Conservation (phyloP, 2,329 filamentous ascomycete genomes). For the Calonectria pseudoturangicola region DNA sequence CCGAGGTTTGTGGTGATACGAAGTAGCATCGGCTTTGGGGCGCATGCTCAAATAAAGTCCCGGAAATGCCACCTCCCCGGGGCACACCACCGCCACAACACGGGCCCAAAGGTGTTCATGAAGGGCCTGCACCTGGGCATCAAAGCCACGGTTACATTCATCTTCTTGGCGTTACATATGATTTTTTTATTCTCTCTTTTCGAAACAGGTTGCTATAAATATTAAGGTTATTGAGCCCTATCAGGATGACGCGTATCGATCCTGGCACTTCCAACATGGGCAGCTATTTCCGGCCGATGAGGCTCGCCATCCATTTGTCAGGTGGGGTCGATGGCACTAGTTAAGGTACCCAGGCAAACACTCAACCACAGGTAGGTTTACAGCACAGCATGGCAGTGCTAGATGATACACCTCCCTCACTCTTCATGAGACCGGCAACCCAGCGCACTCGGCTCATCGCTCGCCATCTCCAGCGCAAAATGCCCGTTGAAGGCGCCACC, state of each 20-base stretch:
- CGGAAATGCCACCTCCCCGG: conserved; percentile 8
- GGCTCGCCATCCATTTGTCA: conserved; percentile 23
- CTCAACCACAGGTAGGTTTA: conserved; percentile 26
- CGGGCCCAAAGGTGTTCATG: conserved; percentile 22
- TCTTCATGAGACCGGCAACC: conserved; percentile 47
- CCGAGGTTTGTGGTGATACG: conserved; percentile 18
- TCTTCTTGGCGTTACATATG: conserved; percentile 21
- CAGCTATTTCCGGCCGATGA: conserved; percentile 21
- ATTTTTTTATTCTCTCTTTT: background rate
- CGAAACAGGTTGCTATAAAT: conserved; percentile 22
- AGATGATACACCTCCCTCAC: background rate
- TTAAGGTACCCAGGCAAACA: conserved; percentile 22
- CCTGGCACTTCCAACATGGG: conserved; percentile 15
- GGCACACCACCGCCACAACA: conserved; percentile 20
- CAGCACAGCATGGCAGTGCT: background rate
- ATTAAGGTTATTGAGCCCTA: conserved; percentile 20
- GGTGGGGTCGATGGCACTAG: conserved; percentile 30
- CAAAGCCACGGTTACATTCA: conserved; percentile 25
- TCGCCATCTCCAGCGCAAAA: conserved; percentile 56
- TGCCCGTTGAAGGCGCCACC: conserved; percentile 39
- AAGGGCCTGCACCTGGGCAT: conserved; percentile 1
- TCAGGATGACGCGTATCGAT: conserved; percentile 16
- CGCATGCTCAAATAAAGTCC: conserved; percentile 24
- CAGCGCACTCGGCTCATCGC: conserved; percentile 55
- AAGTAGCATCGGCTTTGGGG: conserved; percentile 15